Percentiles rank a stretch among this genome's conserved stretches.
These are phyloP conservation scores for Aciculosporium take DNA, from an alignment of 2,329 filamentous ascomycete genomes.

Conservation along the genomic window DNA sequence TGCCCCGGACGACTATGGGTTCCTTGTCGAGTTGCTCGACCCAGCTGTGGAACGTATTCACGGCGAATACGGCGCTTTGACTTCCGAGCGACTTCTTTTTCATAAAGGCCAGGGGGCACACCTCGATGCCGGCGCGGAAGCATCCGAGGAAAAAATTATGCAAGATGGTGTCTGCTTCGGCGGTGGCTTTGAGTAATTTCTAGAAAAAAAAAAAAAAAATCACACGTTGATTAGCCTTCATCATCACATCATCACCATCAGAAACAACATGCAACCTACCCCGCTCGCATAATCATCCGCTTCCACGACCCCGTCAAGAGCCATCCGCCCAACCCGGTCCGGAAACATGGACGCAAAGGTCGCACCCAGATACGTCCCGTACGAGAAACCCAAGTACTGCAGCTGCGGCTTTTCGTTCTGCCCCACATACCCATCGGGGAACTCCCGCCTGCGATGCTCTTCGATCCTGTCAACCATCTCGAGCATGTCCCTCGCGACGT, in stretches of 20 bases:
- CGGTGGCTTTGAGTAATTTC: conserved; percentile 23
- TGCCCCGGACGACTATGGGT: conserved; percentile 14
- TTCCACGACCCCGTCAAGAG: conserved; percentile 26
- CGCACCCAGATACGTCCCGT: conserved; percentile 23
- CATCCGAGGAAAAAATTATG: conserved; percentile 23
- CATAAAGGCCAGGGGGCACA: conserved; percentile 16
- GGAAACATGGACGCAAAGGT: conserved; percentile 23
- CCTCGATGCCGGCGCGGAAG: conserved; percentile 14
- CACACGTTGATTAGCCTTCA: too few relatives aligned
- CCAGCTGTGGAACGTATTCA: conserved; percentile 21
- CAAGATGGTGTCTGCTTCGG: conserved; percentile 22
- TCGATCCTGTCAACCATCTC: conserved; percentile 28
- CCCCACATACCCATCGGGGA: too few relatives aligned
- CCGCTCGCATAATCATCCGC: conserved; percentile 21
- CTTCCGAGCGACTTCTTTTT: conserved; percentile 15
- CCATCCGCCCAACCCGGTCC: conserved; percentile 24
- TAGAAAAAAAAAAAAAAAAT: too few relatives aligned
- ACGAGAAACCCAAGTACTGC: conserved; percentile 37
- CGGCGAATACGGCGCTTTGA: too few relatives aligned
- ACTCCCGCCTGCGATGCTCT: too few relatives aligned
- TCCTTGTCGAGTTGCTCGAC: conserved; percentile 14
- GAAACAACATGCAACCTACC: too few relatives aligned
- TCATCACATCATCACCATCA: too few relatives aligned
- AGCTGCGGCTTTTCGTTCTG: too few relatives aligned
- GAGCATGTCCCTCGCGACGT: conserved; percentile 29